These are phyloP conservation scores for Pouteria campechiana DNA, from an alignment of 179 eudicot species.

Conservation along the genomic window DNA sequence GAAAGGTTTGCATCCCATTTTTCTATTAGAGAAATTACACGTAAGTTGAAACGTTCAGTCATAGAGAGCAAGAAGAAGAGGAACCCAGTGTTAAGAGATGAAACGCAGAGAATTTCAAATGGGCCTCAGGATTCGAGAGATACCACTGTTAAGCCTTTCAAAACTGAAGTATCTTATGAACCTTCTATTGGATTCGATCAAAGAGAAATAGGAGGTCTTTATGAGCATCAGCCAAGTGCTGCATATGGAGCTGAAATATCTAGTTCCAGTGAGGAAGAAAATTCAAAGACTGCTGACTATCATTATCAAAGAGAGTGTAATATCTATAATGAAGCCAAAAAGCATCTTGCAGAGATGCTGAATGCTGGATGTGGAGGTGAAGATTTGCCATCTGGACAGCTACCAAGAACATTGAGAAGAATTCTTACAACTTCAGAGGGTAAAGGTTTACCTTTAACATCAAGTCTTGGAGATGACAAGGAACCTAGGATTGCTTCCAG, in stretches of 20 bases:
- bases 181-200: too few relatives aligned
- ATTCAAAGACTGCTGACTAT: slow-evolving; percentile 11
- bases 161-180: too few relatives aligned
- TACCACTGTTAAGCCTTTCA: too few relatives aligned
- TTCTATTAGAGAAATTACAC: slow-evolving; percentile 68
- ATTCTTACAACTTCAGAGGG: slow-evolving; percentile 55
- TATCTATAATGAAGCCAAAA: slow-evolving; percentile 75
- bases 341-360: slow-evolving; percentile 74
- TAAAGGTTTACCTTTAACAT: slow-evolving; percentile 33
- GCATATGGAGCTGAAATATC: too few relatives aligned
- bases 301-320: slow-evolving; percentile 41
- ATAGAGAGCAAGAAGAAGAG: slow-evolving; percentile 55
- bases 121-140: slow-evolving; percentile 14
- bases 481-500: slow-evolving; percentile 6
- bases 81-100: slow-evolving; percentile 9
- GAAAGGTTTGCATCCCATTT: slow-evolving; percentile 47
- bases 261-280: too few relatives aligned
- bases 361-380: slow-evolving; percentile 33
- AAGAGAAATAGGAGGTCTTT: slow-evolving; percentile 17
- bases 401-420: slow-evolving; percentile 59
- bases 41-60: slow-evolving; percentile 55
- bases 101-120: slow-evolving; percentile 8
- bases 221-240: slow-evolving; percentile 10
- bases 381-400: slow-evolving; percentile 17
- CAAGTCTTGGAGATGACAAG: slow-evolving; percentile 39